Evolutionary conservation across 345 rosid species (phyloP).

Genomic region (Camelina hispida): DNA sequence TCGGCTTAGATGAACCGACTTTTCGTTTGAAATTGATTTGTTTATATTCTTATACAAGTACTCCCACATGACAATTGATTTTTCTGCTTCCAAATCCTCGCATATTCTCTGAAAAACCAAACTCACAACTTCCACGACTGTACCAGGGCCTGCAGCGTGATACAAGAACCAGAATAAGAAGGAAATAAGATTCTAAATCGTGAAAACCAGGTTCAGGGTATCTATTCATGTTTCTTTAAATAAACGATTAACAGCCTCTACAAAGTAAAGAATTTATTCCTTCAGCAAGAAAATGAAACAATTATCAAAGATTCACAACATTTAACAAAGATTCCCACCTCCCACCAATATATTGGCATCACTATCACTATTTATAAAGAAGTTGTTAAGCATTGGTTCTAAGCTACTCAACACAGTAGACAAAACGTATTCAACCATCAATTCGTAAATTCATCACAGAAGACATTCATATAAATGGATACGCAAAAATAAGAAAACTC

Average conservation of each 20-base stretch:
- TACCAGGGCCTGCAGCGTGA: constrained; percentile 54
- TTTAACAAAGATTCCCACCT: constrained; percentile 17
- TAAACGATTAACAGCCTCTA: constrained; percentile 12
- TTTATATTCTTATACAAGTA: constrained; percentile 60
- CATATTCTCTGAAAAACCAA: constrained; percentile 61
- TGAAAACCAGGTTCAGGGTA: constrained; percentile 22
- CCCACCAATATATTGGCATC: constrained; percentile 27
- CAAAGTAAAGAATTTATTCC: constrained; percentile 10
- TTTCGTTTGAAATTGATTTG: constrained; percentile 42
- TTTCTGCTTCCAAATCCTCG: constrained; percentile 58
- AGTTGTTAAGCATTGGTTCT: constrained; percentile 13
- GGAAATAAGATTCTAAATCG: not conserved
- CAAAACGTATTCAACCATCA: constrained; percentile 3
- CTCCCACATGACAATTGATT: constrained; percentile 58
- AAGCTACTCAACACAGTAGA: constrained; percentile 12
- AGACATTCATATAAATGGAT: constrained; percentile 5
- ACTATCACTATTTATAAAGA: not conserved
- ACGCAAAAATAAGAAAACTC: constrained; percentile 15
- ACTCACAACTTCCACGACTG: constrained; percentile 66
- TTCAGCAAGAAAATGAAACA: constrained; percentile 29
- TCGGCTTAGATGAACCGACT: constrained; percentile 50
- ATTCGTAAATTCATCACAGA: constrained; percentile 10
- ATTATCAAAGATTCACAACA: constrained; percentile 2
- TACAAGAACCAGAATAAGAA: constrained; percentile 30
- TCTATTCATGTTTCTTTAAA: not conserved